Base-by-base conservation (phyloP, 495 filamentous ascomycete species). In the Mycothermus thermophilus region DNA sequence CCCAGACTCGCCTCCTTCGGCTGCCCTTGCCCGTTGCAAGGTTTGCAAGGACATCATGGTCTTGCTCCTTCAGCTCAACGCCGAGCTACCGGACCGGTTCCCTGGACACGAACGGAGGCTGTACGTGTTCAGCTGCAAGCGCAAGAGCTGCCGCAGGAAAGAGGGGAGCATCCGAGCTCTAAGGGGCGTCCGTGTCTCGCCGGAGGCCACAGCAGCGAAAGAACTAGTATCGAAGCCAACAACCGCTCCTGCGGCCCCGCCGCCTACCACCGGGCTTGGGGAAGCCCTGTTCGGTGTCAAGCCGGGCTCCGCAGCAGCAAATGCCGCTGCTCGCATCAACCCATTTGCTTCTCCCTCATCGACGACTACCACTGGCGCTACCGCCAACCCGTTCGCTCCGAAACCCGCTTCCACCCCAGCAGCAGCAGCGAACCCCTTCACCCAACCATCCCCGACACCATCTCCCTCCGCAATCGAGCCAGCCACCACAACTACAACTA, bases 61-160 rank as follows among this genome's bases (percentile, higher is more conserved):
- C 0, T 67, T 95, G 3, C 71, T 96, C 9, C 71, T 99, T 27
- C 84, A 96, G 56, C 66, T 99, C 27, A 83, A 99, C 58, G 88
- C 76, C 47, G 86, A 93, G 41, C 65, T 99, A 24, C 86, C 83
- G 13, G 79, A 92, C 24, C 66, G 72, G 23, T 93, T 92, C 51
- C 80, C 82, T 13, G 74, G 74, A 16, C 79, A 96, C 51, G 85
- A 95, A 51, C 63, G 90, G 34, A 71, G 88, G 28, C 50, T 96
- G 25, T 95, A 94, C 47, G 60, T 96, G 8, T 86, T 86, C 48
- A 66, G 67, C 26, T 99, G 90, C 52, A 68, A 70, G 34, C 64
- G 72, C 34, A 88, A 83, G 53, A 63, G 74, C 14, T 99, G 90
- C 52, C 74, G 82, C 51, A 67, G 83, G 30, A 88, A 86, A 51